phyloP scores from a whole-genome alignment of 352 stramenopile genomes.

The Phytophthora sp. region DNA sequence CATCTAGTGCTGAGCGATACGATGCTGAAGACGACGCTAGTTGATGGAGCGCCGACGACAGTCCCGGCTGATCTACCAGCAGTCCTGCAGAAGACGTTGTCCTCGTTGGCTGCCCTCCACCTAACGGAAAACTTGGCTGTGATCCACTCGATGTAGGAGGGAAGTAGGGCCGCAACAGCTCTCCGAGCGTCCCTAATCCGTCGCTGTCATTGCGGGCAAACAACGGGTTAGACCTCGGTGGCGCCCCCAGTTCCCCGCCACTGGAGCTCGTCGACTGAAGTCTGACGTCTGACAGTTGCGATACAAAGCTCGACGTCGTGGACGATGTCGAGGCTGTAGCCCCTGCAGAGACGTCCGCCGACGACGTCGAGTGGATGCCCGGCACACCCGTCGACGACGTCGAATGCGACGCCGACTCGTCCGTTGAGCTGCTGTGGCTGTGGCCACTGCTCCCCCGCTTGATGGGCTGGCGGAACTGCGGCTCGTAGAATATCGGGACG shows the following conservation, averaged over 20 bases:
- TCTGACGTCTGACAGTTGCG: conserved; percentile 36
- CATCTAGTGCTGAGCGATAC: conserved; percentile 43
- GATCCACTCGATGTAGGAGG: conserved; percentile 30
- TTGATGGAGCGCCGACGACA: conserved; percentile 53
- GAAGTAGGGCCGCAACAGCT: conserved; percentile 55
- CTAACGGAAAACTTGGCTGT: conserved; percentile 27
- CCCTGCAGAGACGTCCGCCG: conserved; percentile 6
- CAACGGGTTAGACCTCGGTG: conserved; percentile 54
- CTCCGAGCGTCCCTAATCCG: conserved; percentile 44
- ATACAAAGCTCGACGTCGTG: conserved; percentile 17
- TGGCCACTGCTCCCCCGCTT: conserved; percentile 15
- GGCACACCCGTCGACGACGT: conserved; percentile 41
- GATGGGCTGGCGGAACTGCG: conserved; percentile 39
- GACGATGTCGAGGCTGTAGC: conserved; percentile 40
- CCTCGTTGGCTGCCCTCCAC: background rate
- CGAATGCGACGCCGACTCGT: conserved; percentile 40
- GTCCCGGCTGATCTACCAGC: conserved; percentile 16
- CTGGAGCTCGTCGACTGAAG: conserved; percentile 25
- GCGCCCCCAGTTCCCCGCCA: conserved; percentile 18
- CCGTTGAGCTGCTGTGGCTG: conserved; percentile 35
- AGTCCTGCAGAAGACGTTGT: conserved; percentile 21
- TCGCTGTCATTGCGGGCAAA: conserved; percentile 69
- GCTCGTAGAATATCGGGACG: conserved; percentile 84
- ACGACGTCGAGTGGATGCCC: conserved; percentile 28
- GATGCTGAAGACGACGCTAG: conserved; percentile 58